A percentile compares a stretch with the other conserved stretches of the same genome.
Conservation (phyloP, 768 basidiomycete species). For the Heimioporus sp. region DNA sequence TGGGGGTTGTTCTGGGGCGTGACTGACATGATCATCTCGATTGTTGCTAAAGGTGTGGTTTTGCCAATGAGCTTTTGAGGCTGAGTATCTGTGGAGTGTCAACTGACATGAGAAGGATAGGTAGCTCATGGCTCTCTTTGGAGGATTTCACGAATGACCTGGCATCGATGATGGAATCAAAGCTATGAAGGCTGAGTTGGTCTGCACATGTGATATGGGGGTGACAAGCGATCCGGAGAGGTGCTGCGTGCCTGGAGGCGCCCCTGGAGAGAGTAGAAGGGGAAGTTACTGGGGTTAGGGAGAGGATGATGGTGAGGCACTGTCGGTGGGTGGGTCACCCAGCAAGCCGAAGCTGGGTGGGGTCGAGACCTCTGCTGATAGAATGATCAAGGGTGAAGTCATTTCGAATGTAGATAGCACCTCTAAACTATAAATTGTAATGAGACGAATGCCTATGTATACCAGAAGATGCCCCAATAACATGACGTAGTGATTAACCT, state of each 20-base stretch:
- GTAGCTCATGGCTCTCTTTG: conserved; percentile 31
- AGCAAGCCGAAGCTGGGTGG: background rate
- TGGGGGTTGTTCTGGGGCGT: conserved; percentile 11
- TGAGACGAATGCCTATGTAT: too few species aligned
- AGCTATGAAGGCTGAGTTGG: conserved; percentile 55
- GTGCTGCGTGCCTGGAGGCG: conserved; percentile 39
- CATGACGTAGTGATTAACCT: too few species aligned
- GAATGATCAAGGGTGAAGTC: conserved; percentile 46
- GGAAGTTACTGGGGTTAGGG: conserved; percentile 36
- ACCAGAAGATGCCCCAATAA: too few species aligned
- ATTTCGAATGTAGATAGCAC: too few species aligned
- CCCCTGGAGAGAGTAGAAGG: conserved; percentile 42
- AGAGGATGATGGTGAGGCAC: conserved; percentile 25
- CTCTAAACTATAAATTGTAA: too few species aligned
- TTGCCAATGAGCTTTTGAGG: conserved; percentile 22
- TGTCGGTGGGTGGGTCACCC: conserved; percentile 30
- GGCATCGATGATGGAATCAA: conserved; percentile 58
- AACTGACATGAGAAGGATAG: conserved; percentile 5
- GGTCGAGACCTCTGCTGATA: too few species aligned
- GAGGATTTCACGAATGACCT: conserved; percentile 30
- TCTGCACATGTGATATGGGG: conserved; percentile 52
- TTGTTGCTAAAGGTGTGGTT: conserved; percentile 17
- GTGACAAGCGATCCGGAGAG: conserved; percentile 55
- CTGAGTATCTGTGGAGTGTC: conserved; percentile 17
- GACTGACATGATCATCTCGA: conserved; percentile 12